Evolutionary conservation across 306 rosid genomes (phyloP), one percentile per base, ranked within the genome.

Genomic region (Rosa chinensis): DNA sequence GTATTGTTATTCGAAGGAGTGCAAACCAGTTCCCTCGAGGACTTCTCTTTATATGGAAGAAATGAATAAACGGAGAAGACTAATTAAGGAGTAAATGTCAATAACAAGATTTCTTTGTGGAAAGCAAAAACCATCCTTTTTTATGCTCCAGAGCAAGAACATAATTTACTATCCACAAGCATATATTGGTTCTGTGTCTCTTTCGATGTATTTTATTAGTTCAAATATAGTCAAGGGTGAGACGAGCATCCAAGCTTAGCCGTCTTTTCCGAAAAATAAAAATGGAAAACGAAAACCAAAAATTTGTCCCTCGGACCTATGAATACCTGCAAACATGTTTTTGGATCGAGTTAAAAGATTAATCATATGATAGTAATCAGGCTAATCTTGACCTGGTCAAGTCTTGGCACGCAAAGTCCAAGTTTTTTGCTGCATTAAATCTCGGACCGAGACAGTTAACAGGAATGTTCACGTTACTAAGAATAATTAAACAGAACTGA

Each of bases 381-480:
- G 70, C 23, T 14, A 66, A 66, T 66, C 45, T 37, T 66, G 70
- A 37, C 47, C 12, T 0, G 68, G 40, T 17, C 3, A 63, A 63
- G 42, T 13, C 43, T 35, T 63, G 68, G 20, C 17, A 11, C 37
- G 16, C 5, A 59, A 11, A 59, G n/a, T 63, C 68, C 68, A 63
- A 35, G 68, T 4, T 4, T n/a, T 28, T 37, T 35, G 70, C 70
- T 14, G 70, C 70, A 64, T 63, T 32, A 35, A 66, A 66, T 66
- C 5, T 66, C 21, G 20, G 47, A 66, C 44, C 11, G 42, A 32
- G 69, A 64, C 69, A 66, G 70, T 66, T 7, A 37, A 66, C 70
- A 7, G 70, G 70, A 66, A 66, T 66, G 21, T 66, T 66, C 71
- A 66, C 71, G 71, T 66, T 37, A 16, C 45, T 7, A 37, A 17